phyloP scores from a whole-genome alignment of 2,329 filamentous ascomycete species.

The Hymenoscyphus scutula region DNA sequence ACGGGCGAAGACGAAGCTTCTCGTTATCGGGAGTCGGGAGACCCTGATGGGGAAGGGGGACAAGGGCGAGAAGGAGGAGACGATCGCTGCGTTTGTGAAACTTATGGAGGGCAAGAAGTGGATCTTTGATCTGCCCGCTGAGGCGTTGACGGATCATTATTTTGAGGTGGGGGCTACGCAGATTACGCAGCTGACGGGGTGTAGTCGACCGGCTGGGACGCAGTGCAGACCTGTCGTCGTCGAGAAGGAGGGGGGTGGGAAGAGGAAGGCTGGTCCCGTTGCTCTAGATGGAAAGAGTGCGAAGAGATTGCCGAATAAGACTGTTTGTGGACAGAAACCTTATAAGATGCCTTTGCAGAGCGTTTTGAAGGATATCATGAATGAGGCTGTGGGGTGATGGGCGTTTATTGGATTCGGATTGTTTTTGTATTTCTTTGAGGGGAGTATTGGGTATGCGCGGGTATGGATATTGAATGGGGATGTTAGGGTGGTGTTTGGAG shows the following conservation, averaged over 20 bases:
- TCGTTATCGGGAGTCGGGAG: conserved; percentile 78
- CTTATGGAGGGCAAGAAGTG: conserved; percentile 78
- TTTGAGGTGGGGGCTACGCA: conserved; percentile 57
- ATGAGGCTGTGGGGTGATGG: conserved; percentile 39
- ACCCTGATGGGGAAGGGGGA: conserved; percentile 67
- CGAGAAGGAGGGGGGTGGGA: conserved; percentile 1
- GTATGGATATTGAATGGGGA: no score
- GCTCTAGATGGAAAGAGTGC: conserved; percentile 2
- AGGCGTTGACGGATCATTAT: conserved; percentile 64
- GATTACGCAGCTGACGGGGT: conserved; percentile 33
- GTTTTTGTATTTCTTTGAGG: no score
- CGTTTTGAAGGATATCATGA: conserved; percentile 68
- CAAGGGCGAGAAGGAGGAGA: conserved; percentile 68
- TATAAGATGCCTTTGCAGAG: conserved; percentile 40
- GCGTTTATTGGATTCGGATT: no score
- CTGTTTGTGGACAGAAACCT: conserved; percentile 57
- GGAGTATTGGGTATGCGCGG: no score
- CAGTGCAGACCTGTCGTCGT: conserved; percentile 21
- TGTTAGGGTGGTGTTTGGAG: no score
- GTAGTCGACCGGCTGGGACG: conserved; percentile 16
- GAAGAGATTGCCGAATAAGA: conserved; percentile 46
- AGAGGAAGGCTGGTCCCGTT: neutral
- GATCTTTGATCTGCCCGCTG: conserved; percentile 68
- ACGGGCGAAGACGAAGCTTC: conserved; percentile 83
- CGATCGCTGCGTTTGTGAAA: conserved; percentile 72